Percentiles rank a stretch among this genome's conserved stretches.
Conservation (phyloP, 1,139 yeast species). For the Meyerozyma elateridarum region DNA sequence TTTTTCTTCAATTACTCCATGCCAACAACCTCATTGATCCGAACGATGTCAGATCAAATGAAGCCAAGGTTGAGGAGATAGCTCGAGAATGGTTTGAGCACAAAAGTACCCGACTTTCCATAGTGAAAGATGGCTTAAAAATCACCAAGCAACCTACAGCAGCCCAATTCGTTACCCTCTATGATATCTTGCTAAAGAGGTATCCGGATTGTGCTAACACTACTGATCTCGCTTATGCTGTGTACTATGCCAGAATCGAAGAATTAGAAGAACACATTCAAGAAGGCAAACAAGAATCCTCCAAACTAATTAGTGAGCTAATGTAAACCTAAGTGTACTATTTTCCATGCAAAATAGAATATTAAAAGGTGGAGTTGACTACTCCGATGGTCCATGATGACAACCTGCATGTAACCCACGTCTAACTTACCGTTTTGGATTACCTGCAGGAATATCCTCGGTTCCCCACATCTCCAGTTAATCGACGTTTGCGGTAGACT, state of each 20-base stretch:
- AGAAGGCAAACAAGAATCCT: not conserved
- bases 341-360: too few species aligned
- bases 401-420: too few species aligned
- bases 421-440: too few species aligned
- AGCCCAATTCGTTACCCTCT: conserved; percentile 13
- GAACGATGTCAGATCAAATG: conserved; percentile 11
- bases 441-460: conserved; percentile 1
- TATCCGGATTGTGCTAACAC: conserved; percentile 15
- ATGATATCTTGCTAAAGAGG: conserved; percentile 14
- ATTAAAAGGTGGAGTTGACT: too few species aligned
- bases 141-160: conserved; percentile 12
- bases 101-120: conserved; percentile 17
- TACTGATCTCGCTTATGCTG: conserved; percentile 21
- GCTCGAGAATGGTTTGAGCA: conserved; percentile 18
- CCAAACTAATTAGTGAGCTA: not conserved
- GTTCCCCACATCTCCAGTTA: conserved; percentile 3
- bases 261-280: conserved; percentile 11
- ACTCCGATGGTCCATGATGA: too few species aligned
- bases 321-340: too few species aligned
- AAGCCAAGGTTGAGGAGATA: conserved; percentile 11
- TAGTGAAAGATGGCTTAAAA: conserved; percentile 10
- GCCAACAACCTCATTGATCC: conserved; percentile 15
- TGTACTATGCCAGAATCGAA: conserved; percentile 17
- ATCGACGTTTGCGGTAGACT: too few species aligned
- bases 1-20: conserved; percentile 22